A percentile compares a stretch with the other conserved stretches of the same genome.
These are phyloP conservation scores for Leccinum griseonigrum DNA, from an alignment of 1,284 basidiomycete genomes.

Conservation along the genomic window DNA sequence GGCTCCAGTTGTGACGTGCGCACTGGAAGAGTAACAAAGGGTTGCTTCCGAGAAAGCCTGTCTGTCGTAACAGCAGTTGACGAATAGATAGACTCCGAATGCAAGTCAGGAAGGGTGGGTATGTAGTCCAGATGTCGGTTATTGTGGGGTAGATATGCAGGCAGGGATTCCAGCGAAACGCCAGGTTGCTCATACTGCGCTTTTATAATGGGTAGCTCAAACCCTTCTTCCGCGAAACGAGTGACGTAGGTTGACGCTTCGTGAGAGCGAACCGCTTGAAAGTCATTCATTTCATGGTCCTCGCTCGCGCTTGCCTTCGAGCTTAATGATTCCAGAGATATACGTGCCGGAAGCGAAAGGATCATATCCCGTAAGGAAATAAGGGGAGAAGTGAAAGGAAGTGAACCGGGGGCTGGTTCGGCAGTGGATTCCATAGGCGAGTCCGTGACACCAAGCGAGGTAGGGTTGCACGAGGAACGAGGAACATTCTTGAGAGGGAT, in stretches of 20 bases:
- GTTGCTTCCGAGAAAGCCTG: conserved; percentile 9
- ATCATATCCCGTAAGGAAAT: conserved; percentile 25
- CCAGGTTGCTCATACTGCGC: background rate
- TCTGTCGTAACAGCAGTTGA: background rate
- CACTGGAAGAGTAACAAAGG: conserved; percentile 26
- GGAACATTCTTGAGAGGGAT: conserved; percentile 50
- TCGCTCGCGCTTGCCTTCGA: conserved; percentile 30
- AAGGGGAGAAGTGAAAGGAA: conserved; percentile 22
- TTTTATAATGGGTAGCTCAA: conserved; percentile 19
- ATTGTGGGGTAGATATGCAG: background rate
- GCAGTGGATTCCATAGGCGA: background rate
- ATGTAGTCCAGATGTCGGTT: background rate
- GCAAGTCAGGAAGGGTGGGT: background rate
- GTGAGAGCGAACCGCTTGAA: conserved; percentile 5
- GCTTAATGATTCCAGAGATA: conserved; percentile 33
- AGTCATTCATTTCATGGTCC: conserved; percentile 30
- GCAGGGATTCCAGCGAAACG: conserved; percentile 1
- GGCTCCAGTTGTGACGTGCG: conserved; percentile 34
- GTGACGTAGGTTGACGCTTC: background rate
- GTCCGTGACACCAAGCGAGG: background rate
- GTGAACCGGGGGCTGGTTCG: conserved; percentile 2
- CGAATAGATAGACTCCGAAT: conserved; percentile 1
- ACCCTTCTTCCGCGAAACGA: conserved; percentile 5
- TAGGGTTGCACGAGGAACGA: conserved; percentile 2
- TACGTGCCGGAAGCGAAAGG: conserved; percentile 29